Conservation (phyloP, 192 early-diverging fungal genomes). For the Backusella psychrophila region DNA sequence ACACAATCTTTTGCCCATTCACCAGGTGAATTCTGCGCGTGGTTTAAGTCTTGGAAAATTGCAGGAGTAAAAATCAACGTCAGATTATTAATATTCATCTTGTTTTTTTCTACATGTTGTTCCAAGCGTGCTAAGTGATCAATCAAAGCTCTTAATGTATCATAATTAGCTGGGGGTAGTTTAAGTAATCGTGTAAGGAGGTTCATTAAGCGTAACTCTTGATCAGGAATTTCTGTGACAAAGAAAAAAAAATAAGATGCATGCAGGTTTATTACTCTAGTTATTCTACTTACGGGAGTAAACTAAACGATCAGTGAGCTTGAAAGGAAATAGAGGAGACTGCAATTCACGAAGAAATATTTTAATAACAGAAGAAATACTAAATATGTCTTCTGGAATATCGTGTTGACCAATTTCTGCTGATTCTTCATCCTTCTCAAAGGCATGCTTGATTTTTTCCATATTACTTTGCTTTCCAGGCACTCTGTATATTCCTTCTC, state of each 20-base stretch:
- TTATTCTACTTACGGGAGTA: slow-evolving; percentile 40
- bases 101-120: slow-evolving; percentile 51
- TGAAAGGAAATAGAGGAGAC: slow-evolving; percentile 57
- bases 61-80: slow-evolving; percentile 63
- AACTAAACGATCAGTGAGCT: slow-evolving; percentile 46
- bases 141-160: slow-evolving; percentile 54
- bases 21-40: slow-evolving; percentile 33
- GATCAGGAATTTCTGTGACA: slow-evolving; percentile 38
- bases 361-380: slow-evolving; percentile 61
- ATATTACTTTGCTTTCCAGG: slow-evolving; percentile 33
- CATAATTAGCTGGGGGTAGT: slow-evolving; percentile 48
- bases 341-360: slow-evolving; percentile 65
- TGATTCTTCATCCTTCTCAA: slow-evolving; percentile 36
- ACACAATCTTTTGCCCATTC: slow-evolving; percentile 37
- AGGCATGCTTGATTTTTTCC: slow-evolving; percentile 30
- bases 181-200: slow-evolving; percentile 41
- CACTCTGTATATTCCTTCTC: slow-evolving; percentile 40
- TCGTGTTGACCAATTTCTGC: slow-evolving; percentile 23
- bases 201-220: slow-evolving; percentile 38
- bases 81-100: slow-evolving; percentile 62
- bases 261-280: not conserved
- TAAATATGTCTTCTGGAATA: slow-evolving; percentile 50
- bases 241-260: not conserved
- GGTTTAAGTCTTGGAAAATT: slow-evolving; percentile 59
- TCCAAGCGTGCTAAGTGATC: slow-evolving; percentile 57